Base-by-base conservation (phyloP, 192 early-diverging fungal species). In the Backusella luteola region DNA sequence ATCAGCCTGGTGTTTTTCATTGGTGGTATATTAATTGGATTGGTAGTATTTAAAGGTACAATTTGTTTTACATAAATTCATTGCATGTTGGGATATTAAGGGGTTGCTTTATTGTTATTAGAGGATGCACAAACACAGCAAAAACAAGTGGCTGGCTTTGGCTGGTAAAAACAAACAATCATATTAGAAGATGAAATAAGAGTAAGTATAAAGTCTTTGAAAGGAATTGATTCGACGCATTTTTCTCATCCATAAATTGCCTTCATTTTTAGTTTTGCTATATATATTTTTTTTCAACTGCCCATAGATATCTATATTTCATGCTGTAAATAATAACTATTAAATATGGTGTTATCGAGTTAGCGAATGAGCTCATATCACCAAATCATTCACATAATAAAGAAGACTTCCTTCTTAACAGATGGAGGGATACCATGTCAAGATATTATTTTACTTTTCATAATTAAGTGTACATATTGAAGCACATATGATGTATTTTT, bases 1-100 rank as follows among this genome's bases (percentile, higher is more conserved):
- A 87, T 98, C 39, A 92, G 94, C 44, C 53, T 98, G 19, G 76
- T 91, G 1, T 97, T 99, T 72, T 80, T 99, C 21, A 87, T 89
- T 6, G 85, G 82, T n/a, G 94, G 93, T 26, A 90, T 99, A 23
- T 78, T 97, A 0, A 90, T 87, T 17, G 97, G 95, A 4, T 68
- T 99, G 19, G 87, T 89, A 3, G 93, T 89, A n/a, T 94, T 98
- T 77, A 99, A 96, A 77, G 76, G 80, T 81, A 73, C 38, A 39
- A 3, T 49, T 53, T 32, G 1, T 23, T 53, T 6, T 26, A 38
- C 11, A 71, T 17, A 59, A 15, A 12, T 9, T 6, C 1, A 46
- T 46, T 46, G 44, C 4, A n/a, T 49, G 46, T 3, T 44, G 12
- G 15, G 12, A 44, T 49, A 49, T 49, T 49, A 49, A 49, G 19